Conservation (phyloP, 768 basidiomycete genomes). For the Glaciozyma antarctica region DNA sequence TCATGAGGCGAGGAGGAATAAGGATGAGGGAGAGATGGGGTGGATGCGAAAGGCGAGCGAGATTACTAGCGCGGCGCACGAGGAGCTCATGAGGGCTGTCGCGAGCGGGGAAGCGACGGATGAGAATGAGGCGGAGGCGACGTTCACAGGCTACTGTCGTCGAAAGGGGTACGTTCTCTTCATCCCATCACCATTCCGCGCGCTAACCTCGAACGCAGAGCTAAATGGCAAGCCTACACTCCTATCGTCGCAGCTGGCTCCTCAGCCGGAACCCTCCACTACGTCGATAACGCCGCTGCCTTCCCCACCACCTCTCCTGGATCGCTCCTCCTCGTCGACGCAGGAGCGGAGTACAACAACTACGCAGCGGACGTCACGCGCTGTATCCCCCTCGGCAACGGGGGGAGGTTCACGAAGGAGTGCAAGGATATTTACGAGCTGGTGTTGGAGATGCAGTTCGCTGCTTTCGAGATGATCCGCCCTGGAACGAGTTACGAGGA, state of each 20-base stretch:
- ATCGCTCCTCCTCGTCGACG: slow-evolving; percentile 48
- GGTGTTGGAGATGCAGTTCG: slow-evolving; percentile 83
- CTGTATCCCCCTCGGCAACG: slow-evolving; percentile 63
- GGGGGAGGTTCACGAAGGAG: slow-evolving; percentile 74
- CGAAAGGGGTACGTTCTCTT: slow-evolving; percentile 61
- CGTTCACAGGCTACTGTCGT: slow-evolving; percentile 82
- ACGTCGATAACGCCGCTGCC: slow-evolving; percentile 62
- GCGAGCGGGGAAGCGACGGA: slow-evolving; percentile 71
- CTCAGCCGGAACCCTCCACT: slow-evolving; percentile 82
- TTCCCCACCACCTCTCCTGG: slow-evolving; percentile 27
- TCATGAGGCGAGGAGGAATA: slow-evolving; percentile 69
- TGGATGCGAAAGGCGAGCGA: slow-evolving; percentile 68
- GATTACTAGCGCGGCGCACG: slow-evolving; percentile 82
- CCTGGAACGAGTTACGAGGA: slow-evolving; percentile 85
- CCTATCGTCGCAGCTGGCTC: slow-evolving; percentile 84
- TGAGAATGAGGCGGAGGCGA: slow-evolving; percentile 86
- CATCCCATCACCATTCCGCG: background rate
- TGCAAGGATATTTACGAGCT: slow-evolving; percentile 74
- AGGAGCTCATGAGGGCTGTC: slow-evolving; percentile 65
- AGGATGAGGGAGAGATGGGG: slow-evolving; percentile 62
- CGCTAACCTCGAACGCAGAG: slow-evolving; percentile 43
- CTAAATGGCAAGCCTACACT: slow-evolving; percentile 78
- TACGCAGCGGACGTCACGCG: slow-evolving; percentile 57
- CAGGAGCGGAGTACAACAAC: slow-evolving; percentile 78
- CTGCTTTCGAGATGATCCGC: slow-evolving; percentile 57